phyloP scores from a whole-genome alignment of 129 eudicot species.

The Artemisia annua region DNA sequence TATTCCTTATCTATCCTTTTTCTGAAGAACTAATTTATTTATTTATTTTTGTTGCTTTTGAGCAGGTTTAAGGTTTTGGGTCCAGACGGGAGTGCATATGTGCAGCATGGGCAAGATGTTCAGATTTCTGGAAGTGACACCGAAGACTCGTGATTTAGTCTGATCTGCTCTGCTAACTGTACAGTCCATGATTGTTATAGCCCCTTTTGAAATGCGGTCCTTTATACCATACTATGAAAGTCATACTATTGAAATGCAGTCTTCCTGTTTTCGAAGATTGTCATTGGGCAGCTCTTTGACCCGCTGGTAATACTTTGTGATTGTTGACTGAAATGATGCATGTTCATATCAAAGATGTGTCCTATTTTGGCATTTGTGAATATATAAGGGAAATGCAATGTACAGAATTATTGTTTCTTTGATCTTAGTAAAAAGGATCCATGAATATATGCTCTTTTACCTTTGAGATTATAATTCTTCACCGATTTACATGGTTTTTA shows the following conservation, averaged over 20 bases:
- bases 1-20: neutral
- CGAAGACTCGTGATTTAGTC: constrained; percentile 44
- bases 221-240: neutral
- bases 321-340: neutral
- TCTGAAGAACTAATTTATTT: neutral
- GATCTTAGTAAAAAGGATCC: neutral
- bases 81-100: constrained; percentile 66
- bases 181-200: constrained; percentile 15
- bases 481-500: neutral
- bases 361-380: neutral
- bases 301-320: neutral
- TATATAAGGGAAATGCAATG: neutral
- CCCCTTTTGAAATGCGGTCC: constrained; percentile 1
- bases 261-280: neutral
- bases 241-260: neutral
- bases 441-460: neutral
- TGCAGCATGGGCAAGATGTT: constrained; percentile 40
- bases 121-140: constrained; percentile 56
- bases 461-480: neutral
- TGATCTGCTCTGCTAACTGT: constrained; percentile 17
- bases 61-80: constrained; percentile 71
- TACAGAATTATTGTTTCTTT: neutral
- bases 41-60: neutral
- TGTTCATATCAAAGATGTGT: neutral
- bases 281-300: neutral